phyloP scores from a whole-genome alignment of 2,329 filamentous ascomycete species.

The Pyrenophora graminea region DNA sequence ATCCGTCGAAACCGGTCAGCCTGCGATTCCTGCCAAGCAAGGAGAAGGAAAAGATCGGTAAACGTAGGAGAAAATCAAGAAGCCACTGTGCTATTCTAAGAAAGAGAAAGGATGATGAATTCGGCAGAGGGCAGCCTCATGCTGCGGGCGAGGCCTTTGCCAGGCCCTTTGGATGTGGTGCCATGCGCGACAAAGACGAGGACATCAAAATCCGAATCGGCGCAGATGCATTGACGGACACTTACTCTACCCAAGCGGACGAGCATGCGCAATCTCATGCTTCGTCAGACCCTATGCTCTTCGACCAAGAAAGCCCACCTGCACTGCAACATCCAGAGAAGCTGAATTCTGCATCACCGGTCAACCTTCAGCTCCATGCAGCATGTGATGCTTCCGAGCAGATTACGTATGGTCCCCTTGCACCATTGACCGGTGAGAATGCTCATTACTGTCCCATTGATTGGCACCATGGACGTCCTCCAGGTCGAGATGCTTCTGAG shows the following conservation, averaged over 20 bases:
- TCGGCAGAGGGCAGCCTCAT: not conserved
- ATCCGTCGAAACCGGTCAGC: slow-evolving; percentile 32
- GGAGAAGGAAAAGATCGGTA: slow-evolving; percentile 40
- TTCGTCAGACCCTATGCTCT: slow-evolving; percentile 44
- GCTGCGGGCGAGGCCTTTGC: slow-evolving; percentile 2
- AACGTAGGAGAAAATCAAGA: slow-evolving; percentile 34
- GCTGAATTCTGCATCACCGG: slow-evolving; percentile 2
- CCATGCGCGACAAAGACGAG: slow-evolving; percentile 17
- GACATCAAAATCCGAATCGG: slow-evolving; percentile 45
- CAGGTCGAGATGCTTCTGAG: not conserved
- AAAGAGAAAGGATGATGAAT: not conserved
- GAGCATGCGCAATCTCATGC: slow-evolving; percentile 15
- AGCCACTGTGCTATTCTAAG: slow-evolving; percentile 5
- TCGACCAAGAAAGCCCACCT: slow-evolving; percentile 33
- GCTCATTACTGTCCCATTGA: not conserved
- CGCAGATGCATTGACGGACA: slow-evolving; percentile 39
- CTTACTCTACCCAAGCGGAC: slow-evolving; percentile 18
- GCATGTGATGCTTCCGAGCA: slow-evolving; percentile 3
- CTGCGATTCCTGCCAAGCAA: slow-evolving; percentile 32
- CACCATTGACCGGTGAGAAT: slow-evolving; percentile 5
- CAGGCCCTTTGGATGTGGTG: slow-evolving; percentile 16
- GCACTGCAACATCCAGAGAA: slow-evolving; percentile 8
- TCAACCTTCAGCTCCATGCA: slow-evolving; percentile 4
- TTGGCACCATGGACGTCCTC: not conserved
- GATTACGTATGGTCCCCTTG: not conserved